A percentile compares a stretch with the other conserved stretches of the same genome.
These are phyloP conservation scores for Magnaporthiopsis rhizophila DNA, from an alignment of 2,329 filamentous ascomycete species.

Conservation along the genomic window DNA sequence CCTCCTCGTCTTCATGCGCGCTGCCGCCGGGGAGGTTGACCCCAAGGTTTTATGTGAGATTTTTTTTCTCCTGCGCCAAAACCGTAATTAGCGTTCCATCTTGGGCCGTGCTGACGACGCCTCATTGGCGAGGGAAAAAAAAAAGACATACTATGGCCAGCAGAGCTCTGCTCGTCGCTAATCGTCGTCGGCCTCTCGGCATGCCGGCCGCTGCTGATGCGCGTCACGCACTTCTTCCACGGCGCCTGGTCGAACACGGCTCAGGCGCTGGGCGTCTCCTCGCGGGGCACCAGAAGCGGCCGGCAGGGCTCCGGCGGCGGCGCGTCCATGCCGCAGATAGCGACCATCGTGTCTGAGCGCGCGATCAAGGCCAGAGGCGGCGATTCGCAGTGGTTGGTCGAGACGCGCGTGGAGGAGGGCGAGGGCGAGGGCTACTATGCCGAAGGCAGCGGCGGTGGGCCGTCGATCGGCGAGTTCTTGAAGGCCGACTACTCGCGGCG, in stretches of 20 bases:
- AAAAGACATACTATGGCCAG: not conserved
- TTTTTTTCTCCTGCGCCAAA: not conserved
- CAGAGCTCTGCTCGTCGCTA: conserved; percentile 1
- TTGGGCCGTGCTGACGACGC: not conserved
- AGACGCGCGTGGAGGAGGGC: not conserved
- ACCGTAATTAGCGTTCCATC: no score
- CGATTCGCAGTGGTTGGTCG: not conserved
- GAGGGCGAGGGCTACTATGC: no score
- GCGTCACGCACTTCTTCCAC: not conserved
- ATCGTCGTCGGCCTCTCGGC: not conserved
- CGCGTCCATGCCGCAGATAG: no score
- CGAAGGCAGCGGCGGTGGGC: no score
- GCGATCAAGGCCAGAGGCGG: not conserved
- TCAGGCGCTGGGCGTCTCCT: not conserved
- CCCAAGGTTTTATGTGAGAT: not conserved
- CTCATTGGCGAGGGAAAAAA: no score
- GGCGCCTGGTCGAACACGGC: not conserved
- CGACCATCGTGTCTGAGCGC: not conserved
- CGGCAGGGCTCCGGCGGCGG: no score
- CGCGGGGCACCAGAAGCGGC: no score
- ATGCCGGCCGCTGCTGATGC: conserved; percentile 3
- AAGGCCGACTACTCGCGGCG: not conserved
- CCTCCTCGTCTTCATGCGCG: not conserved
- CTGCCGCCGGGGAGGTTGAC: not conserved
- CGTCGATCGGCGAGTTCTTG: not conserved